A percentile compares a stretch with the other conserved stretches of the same genome.
Conservation (phyloP, 2,329 filamentous ascomycete genomes). For the Fulvia fulva region DNA sequence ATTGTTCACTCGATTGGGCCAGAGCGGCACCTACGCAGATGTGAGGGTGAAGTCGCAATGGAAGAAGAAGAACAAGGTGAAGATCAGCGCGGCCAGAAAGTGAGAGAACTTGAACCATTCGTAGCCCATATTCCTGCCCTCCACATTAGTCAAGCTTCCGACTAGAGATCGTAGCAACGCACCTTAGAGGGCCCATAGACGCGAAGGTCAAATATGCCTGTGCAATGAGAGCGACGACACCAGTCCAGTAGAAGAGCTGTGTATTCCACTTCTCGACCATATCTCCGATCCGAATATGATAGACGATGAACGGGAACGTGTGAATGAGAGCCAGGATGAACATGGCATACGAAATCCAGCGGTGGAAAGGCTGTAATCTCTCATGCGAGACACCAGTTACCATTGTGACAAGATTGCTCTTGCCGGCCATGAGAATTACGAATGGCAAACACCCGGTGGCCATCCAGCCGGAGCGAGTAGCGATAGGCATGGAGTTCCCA, state of each 20-base stretch:
- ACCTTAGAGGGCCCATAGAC: slow-evolving; percentile 51
- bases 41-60: slow-evolving; percentile 55
- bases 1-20: not conserved
- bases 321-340: slow-evolving; percentile 55
- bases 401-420: slow-evolving; percentile 53
- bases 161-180: slow-evolving; percentile 11
- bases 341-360: slow-evolving; percentile 53
- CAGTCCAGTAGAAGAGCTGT: slow-evolving; percentile 52
- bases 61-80: slow-evolving; percentile 57
- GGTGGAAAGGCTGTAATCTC: slow-evolving; percentile 54
- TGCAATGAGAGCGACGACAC: slow-evolving; percentile 50
- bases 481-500: slow-evolving; percentile 51
- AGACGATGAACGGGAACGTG: slow-evolving; percentile 58
- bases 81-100: slow-evolving; percentile 49
- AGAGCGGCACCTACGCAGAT: slow-evolving; percentile 42
- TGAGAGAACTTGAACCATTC: slow-evolving; percentile 60
- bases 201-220: slow-evolving; percentile 48
- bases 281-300: slow-evolving; percentile 46
- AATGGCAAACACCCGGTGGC: slow-evolving; percentile 51
- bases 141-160: not conserved
- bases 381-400: slow-evolving; percentile 56
- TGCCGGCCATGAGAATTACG: slow-evolving; percentile 40
- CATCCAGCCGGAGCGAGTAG: slow-evolving; percentile 52
- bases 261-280: slow-evolving; percentile 47
- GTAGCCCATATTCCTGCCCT: slow-evolving; percentile 49